Conservation (phyloP, 768 basidiomycete genomes). For the Pleurotus citrinopileatus region DNA sequence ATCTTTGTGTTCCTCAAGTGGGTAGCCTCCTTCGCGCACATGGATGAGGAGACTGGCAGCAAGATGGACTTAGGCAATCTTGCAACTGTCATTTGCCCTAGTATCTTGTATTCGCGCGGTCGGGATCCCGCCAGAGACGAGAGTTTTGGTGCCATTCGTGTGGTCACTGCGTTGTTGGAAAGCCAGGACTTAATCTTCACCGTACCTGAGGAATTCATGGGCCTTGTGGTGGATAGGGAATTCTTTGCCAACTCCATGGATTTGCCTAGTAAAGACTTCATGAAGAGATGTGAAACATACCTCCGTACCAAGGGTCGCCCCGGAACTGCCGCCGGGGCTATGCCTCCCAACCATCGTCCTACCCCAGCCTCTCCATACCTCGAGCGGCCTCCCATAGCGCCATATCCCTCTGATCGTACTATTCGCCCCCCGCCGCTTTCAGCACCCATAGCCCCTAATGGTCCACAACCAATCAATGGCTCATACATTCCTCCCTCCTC, state of each 20-base stretch:
- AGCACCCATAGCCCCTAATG: slow-evolving; percentile 24
- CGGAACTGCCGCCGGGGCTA: slow-evolving; percentile 35
- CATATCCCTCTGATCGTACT: slow-evolving; percentile 38
- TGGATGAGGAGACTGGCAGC: slow-evolving; percentile 95
- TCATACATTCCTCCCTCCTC: slow-evolving; percentile 14
- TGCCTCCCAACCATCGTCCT: slow-evolving; percentile 34
- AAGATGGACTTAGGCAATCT: slow-evolving; percentile 98
- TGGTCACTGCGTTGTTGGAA: slow-evolving; percentile 83
- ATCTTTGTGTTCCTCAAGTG: slow-evolving; percentile 98
- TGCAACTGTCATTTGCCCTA: slow-evolving; percentile 97
- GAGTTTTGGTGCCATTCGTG: slow-evolving; percentile 85
- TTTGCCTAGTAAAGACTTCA: slow-evolving; percentile 89
- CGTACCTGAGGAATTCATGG: slow-evolving; percentile 88
- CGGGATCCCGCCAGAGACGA: slow-evolving; percentile 88
- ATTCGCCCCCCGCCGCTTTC: slow-evolving; percentile 34
- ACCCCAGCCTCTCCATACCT: slow-evolving; percentile 33
- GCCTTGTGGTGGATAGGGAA: slow-evolving; percentile 88
- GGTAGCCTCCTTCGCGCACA: slow-evolving; percentile 98
- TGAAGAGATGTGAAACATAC: slow-evolving; percentile 95
- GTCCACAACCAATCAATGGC: slow-evolving; percentile 22
- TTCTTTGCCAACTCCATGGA: slow-evolving; percentile 88
- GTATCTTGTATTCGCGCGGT: slow-evolving; percentile 88
- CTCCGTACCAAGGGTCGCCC: slow-evolving; percentile 70
- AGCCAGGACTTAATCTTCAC: slow-evolving; percentile 94
- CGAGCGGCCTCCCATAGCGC: slow-evolving; percentile 45